Percentiles rank a stretch among this genome's conserved stretches.
phyloP scores from a whole-genome alignment of 805 yeast genomes.

The Scheffersomyces lignosus region DNA sequence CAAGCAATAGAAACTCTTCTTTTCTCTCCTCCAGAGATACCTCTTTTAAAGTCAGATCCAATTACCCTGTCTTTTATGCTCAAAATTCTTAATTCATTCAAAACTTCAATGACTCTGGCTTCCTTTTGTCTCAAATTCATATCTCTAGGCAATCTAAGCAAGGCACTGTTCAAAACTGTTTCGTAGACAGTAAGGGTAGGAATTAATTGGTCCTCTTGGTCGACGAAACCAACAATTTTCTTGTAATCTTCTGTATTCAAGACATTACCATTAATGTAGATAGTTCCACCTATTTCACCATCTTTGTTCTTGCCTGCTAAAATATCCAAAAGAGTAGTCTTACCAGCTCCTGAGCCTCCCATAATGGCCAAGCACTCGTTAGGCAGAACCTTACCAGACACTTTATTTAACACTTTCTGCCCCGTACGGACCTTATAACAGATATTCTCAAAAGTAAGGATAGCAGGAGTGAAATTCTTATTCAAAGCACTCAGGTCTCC shows the following conservation, averaged over 20 bases:
- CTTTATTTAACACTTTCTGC: constrained; percentile 55
- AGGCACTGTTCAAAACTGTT: constrained; percentile 89
- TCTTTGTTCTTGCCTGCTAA: constrained; percentile 84
- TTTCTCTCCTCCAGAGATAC: constrained; percentile 92
- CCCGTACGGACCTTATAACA: constrained; percentile 53
- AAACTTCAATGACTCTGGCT: constrained; percentile 77
- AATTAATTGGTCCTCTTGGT: constrained; percentile 87
- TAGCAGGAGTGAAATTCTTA: constrained; percentile 61
- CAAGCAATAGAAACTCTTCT: constrained; percentile 92
- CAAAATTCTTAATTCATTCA: constrained; percentile 80
- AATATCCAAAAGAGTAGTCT: constrained; percentile 89
- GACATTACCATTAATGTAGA: constrained; percentile 72
- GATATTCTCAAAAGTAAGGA: constrained; percentile 73
- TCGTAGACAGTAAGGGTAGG: constrained; percentile 96
- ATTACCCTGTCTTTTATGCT: constrained; percentile 81
- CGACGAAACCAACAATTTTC: constrained; percentile 87
- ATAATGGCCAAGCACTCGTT: constrained; percentile 91
- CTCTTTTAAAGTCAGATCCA: constrained; percentile 87
- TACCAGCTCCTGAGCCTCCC: constrained; percentile 99
- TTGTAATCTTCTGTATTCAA: constrained; percentile 48
- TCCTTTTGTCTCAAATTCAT: constrained; percentile 77
- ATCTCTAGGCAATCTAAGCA: constrained; percentile 76
- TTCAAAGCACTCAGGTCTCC: constrained; percentile 43
- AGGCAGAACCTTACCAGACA: constrained; percentile 79
- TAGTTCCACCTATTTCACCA: constrained; percentile 66